Evolutionary conservation across 257 asterid species (phyloP), one percentile per base, ranked within the genome.

Genomic region (Vinca minor): DNA sequence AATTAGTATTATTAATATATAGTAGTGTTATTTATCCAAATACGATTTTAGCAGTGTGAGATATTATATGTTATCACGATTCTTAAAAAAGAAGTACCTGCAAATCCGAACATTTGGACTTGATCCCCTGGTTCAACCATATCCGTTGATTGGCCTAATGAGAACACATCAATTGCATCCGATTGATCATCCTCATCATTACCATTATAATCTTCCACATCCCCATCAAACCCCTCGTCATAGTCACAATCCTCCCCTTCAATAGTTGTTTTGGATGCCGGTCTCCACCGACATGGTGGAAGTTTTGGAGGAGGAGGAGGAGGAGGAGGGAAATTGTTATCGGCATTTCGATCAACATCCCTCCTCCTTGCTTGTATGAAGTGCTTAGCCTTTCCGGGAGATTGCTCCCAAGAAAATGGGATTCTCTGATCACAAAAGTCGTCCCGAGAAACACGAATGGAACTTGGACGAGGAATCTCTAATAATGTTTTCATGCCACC

Each of bases 341-440:
- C 38, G n/a, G n/a, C n/a, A n/a, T n/a, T n/a, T n/a, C n/a, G n/a
- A 34, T 34, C 38, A 3, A 3, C 7, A 34, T 34, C 7, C 38
- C 38, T 7, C 3, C 3, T 7, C 38, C 38, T 34, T 2, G 7
- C 44, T 17, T 35, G 4, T 2, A 61, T 65, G 5, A 17, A 49
- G 65, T 80, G 78, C 63, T 87, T 87, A 6, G 95, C 95, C 74
- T 82, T 83, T 15, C 91, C 95, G 1, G 97, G 90, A 54, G 70
- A 74, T 73, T 79, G 71, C 65, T 87, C 95, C 92, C 95, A 87
- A 17, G 90, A 89, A 66, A 89, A 89, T 4, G 97, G 95, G 32
- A 87, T 85, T 74, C 86, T 81, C 62, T n/a, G n/a, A n/a, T 73
- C 68, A 49, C 61, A 59, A 0, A 64, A 25, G 20, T 77, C n/a